These are phyloP conservation scores for Globisporangium echinulatum DNA, from an alignment of 352 stramenopile genomes.

Conservation along the genomic window DNA sequence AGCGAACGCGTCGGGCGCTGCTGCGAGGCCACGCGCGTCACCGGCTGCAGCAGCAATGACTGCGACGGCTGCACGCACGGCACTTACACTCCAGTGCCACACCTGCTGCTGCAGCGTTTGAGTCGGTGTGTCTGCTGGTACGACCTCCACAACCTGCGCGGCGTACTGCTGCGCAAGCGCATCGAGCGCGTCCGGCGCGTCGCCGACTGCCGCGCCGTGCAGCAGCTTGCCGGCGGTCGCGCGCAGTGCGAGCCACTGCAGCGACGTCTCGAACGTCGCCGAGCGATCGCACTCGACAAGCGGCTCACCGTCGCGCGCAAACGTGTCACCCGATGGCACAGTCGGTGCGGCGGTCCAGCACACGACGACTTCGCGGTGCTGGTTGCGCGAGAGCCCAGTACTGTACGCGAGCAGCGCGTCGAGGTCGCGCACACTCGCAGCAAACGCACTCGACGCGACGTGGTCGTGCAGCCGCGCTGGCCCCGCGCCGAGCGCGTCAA, in stretches of 20 bases:
- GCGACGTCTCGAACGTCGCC: slow-evolving; percentile 29
- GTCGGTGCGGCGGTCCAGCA: slow-evolving; percentile 43
- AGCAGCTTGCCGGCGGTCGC: slow-evolving; percentile 47
- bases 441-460: slow-evolving; percentile 33
- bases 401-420: slow-evolving; percentile 30
- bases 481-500: slow-evolving; percentile 36
- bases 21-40: neutral
- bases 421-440: slow-evolving; percentile 25
- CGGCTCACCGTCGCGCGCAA: slow-evolving; percentile 26
- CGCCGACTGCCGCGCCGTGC: slow-evolving; percentile 18
- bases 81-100: slow-evolving; percentile 47
- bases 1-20: slow-evolving; percentile 14
- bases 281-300: slow-evolving; percentile 72
- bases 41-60: slow-evolving; percentile 3
- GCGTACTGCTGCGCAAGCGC: slow-evolving; percentile 28
- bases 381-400: slow-evolving; percentile 54
- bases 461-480: slow-evolving; percentile 43
- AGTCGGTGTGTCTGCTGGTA: neutral
- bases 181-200: slow-evolving; percentile 19
- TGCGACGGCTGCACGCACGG: slow-evolving; percentile 11
- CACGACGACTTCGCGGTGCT: slow-evolving; percentile 76
- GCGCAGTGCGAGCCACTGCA: slow-evolving; percentile 63
- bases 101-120: slow-evolving; percentile 27
- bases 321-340: slow-evolving; percentile 31
- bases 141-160: slow-evolving; percentile 13